Evolutionary conservation across 2,329 filamentous ascomycete species (phyloP).

Genomic region (Fusarium tanahbumbuense): DNA sequence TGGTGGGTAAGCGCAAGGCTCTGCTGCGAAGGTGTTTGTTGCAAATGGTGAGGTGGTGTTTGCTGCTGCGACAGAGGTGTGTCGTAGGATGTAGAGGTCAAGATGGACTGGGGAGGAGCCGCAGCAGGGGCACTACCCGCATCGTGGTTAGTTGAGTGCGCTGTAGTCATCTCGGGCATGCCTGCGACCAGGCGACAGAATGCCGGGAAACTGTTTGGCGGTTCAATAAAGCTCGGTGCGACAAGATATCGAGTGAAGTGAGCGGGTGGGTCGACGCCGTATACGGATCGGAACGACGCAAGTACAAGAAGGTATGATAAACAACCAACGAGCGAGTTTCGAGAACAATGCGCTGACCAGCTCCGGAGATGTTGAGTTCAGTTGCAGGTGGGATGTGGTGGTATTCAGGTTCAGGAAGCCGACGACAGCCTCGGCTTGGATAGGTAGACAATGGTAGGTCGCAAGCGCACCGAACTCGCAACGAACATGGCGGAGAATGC

Average conservation of each 20-base stretch:
- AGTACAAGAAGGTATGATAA: slow-evolving; percentile 13
- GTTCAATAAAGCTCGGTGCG: slow-evolving; percentile 9
- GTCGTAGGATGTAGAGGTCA: slow-evolving; percentile 43
- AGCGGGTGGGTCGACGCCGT: slow-evolving; percentile 9
- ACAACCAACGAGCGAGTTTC: slow-evolving; percentile 23
- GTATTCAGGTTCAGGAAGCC: slow-evolving; percentile 34
- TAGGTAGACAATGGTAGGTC: slow-evolving; percentile 40
- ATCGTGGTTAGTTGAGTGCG: slow-evolving; percentile 42
- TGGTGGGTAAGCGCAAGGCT: slow-evolving; percentile 39
- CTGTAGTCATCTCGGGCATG: slow-evolving; percentile 40
- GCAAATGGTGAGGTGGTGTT: slow-evolving; percentile 46
- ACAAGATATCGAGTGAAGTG: slow-evolving; percentile 4
- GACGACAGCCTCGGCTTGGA: slow-evolving; percentile 38
- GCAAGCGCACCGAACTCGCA: slow-evolving; percentile 43
- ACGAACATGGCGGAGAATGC: slow-evolving; percentile 44
- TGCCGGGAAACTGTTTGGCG: slow-evolving; percentile 5
- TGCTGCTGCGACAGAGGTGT: slow-evolving; percentile 44
- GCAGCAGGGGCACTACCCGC: slow-evolving; percentile 28
- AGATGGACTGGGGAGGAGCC: slow-evolving; percentile 31
- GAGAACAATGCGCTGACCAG: slow-evolving; percentile 17
- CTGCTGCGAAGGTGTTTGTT: slow-evolving; percentile 44
- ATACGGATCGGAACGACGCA: slow-evolving; percentile 10
- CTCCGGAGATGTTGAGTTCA: slow-evolving; percentile 7
- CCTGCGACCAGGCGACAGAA: slow-evolving; percentile 14
- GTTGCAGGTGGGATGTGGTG: slow-evolving; percentile 23